Conservation (phyloP, 208 protist genomes). For the Wallacemonas collosoma region DNA sequence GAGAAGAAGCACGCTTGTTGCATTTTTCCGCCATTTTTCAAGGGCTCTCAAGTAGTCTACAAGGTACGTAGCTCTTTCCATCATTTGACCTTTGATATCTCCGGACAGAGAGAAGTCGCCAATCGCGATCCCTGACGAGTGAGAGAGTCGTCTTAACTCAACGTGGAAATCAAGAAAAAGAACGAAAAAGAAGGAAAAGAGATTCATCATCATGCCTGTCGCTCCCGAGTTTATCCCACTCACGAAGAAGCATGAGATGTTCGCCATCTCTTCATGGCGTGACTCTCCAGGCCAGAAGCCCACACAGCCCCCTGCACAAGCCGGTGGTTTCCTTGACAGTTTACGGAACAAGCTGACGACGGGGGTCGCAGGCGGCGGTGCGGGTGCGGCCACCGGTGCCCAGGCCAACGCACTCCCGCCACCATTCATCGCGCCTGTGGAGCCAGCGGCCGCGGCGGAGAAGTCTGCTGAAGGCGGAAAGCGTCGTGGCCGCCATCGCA, state of each 20-base stretch:
- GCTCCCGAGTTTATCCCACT: constrained; percentile 81
- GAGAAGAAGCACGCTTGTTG: not conserved
- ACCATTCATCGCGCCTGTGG: not conserved
- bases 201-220: constrained; percentile 37
- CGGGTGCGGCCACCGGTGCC: too few relatives aligned
- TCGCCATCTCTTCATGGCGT: constrained; percentile 70
- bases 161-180: too few relatives aligned
- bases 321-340: constrained; percentile 1
- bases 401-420: not conserved
- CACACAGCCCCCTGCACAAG: not conserved
- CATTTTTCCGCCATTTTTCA: not conserved
- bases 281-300: constrained; percentile 46
- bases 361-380: too few relatives aligned
- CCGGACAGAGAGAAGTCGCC: not conserved
- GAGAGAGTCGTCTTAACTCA: not conserved
- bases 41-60: too few relatives aligned
- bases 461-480: not conserved
- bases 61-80: not conserved
- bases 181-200: constrained; percentile 4
- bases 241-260: constrained; percentile 72
- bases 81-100: not conserved
- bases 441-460: not conserved
- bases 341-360: constrained; percentile 1
- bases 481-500: constrained; percentile 1
- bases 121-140: not conserved